Base-by-base conservation (phyloP, 2,329 filamentous ascomycete genomes). In the Xylariales sp. region DNA sequence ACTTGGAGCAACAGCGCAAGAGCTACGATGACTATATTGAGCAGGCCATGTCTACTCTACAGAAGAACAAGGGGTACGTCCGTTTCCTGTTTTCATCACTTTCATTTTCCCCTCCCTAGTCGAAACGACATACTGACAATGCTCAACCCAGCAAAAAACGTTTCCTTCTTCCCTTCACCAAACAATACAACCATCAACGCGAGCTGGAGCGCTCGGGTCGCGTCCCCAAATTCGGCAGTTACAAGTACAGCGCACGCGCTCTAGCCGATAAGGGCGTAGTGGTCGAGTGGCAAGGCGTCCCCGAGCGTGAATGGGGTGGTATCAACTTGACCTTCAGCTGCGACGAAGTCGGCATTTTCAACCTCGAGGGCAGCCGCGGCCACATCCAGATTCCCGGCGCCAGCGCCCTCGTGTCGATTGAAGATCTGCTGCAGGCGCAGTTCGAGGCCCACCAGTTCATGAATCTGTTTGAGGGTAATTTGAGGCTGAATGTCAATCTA, bases 21-120 rank as follows among this genome's bases (percentile, higher is more conserved):
- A 93, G 84, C 50, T 98, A 98, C 68, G 95, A 98, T 60, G 89
- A 98, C 68, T 98, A 98, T 66, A 95, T 98, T 58, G 94, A 98
- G 68, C 90, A 95, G 63, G 91, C 93, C 36, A 96, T 98, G 88
- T 77, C 90, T 46, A 98, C 94, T 4, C 73, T 98, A 44, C 93
- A 97, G 64, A 95, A 87, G 67, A 95, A 96, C 65, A 96, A 96
- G 67, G 90, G 85, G 78, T 84, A 74, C 61, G 76, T 64, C 35
- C n/a, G n/a, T 38, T 40, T 37, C 6, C 21, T 11, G 20, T 27
- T 33, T 31, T 28, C 18, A 27, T 16, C 11, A 42, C 24, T 27
- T 27, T 27, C 35, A 31, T 31, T 14, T 12, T 22, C 38, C 38
- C 22, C 28, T 21, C 28, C 7, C 6, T 16, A 11, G 21, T 27